Evolutionary conservation across 169 alveolate genomes (phyloP), one percentile per base, ranked within the genome.

Genomic region (Plasmodium inui): DNA sequence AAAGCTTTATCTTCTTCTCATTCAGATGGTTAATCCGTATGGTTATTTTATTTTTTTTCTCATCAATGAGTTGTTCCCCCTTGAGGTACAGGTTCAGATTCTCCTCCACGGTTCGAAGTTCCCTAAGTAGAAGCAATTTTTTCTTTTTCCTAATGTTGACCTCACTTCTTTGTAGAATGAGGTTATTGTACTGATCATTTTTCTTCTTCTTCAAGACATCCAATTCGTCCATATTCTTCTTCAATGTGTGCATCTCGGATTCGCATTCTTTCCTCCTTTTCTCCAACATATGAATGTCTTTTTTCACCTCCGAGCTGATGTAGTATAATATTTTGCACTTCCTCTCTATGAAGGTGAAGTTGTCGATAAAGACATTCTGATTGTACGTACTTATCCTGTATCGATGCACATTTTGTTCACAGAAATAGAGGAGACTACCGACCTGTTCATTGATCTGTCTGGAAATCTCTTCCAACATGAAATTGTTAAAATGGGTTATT

Each of bases 401-500:
- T 14, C 85, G 55, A 22, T 85, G 93, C 0, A 74, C 84, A 74
- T 85, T 85, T 19, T 85, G 39, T 8, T 55, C 80, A 53, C 93
- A 85, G 79, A 85, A 85, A 32, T 85, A 85, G n/a, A 85, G 67
- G 9, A 96, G 44, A 41, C 92, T 74, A 14, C 46, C 79, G 12
- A 96, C 95, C 4, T 88, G 84, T 37, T 80, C 93, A 0, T 96
- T 96, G 9, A 90, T 50, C 71, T 96, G 97, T n/a, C 32, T 84
- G 3, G 95, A 9, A 9, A 96, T 93, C 74, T 96, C 97, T 7
- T 55, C 67, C 55, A 93, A 22, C 97, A 96, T 96, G 67, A 91
- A 84, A 9, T 73, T 82, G 46, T 96, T 95, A 80, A 96, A 96
- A 3, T 70, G 80, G 10, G 79, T 81, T 17, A 82, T 83, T 32